These are phyloP conservation scores for Fomes fomentarius DNA, from an alignment of 1,284 basidiomycete species.

Conservation along the genomic window DNA sequence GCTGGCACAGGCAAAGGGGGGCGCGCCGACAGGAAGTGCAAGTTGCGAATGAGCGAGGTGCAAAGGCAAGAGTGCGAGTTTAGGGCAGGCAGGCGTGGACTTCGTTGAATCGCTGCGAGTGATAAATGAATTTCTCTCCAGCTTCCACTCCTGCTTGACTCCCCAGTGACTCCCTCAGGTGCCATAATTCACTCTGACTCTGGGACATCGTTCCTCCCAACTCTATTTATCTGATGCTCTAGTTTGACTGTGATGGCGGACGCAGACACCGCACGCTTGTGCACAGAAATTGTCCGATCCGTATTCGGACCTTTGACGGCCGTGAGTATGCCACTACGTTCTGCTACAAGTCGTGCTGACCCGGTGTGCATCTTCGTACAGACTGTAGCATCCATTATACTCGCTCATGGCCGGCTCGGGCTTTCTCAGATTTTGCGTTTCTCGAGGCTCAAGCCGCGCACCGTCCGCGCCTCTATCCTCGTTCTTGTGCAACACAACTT, in stretches of 20 bases:
- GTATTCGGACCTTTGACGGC: slow-evolving; percentile 82
- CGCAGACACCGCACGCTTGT: slow-evolving; percentile 69
- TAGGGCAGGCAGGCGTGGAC: slow-evolving; percentile 18
- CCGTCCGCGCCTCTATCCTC: slow-evolving; percentile 75
- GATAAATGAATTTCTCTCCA: too few relatives aligned
- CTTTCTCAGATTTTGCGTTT: slow-evolving; percentile 73
- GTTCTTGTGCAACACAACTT: slow-evolving; percentile 93
- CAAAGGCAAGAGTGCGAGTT: background rate
- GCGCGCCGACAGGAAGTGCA: too few relatives aligned
- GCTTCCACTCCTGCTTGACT: too few relatives aligned
- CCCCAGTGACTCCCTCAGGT: too few relatives aligned
- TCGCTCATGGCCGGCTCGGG: slow-evolving; percentile 84
- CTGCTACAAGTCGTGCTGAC: background rate
- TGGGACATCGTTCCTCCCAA: background rate
- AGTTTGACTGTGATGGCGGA: slow-evolving; percentile 59
- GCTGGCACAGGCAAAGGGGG: too few relatives aligned
- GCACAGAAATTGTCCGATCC: slow-evolving; percentile 73
- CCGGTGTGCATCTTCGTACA: slow-evolving; percentile 37
- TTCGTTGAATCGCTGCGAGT: slow-evolving; percentile 1
- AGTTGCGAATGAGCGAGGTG: too few relatives aligned
- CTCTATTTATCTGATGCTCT: background rate
- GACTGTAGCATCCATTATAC: slow-evolving; percentile 82
- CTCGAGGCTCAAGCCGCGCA: slow-evolving; percentile 66
- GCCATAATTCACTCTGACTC: background rate
- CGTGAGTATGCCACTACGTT: slow-evolving; percentile 46